A percentile compares a stretch with the other conserved stretches of the same genome.
Evolutionary conservation across 2,329 filamentous ascomycete genomes (phyloP).

Genomic region (Curvularia verruculosa): DNA sequence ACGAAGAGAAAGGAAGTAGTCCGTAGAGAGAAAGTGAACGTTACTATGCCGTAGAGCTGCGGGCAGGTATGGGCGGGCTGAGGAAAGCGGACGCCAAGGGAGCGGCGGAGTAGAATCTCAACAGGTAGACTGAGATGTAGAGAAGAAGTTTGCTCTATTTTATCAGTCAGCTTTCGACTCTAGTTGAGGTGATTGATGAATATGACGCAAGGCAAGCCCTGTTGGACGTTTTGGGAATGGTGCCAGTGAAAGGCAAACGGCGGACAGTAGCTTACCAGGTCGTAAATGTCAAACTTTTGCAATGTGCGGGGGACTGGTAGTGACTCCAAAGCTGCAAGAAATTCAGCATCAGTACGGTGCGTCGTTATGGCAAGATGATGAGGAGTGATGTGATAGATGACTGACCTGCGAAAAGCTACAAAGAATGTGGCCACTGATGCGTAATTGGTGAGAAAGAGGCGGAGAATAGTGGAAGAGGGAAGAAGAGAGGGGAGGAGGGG

Average conservation of each 20-base stretch:
- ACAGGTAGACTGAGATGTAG: slow-evolving; percentile 40
- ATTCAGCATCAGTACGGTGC: slow-evolving; percentile 24
- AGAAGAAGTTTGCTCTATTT: slow-evolving; percentile 40
- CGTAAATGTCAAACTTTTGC: slow-evolving; percentile 51
- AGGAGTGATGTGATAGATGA: slow-evolving; percentile 6
- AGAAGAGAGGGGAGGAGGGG: slow-evolving; percentile 13
- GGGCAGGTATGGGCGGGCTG: slow-evolving; percentile 12
- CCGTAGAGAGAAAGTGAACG: slow-evolving; percentile 1
- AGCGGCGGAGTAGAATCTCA: slow-evolving; percentile 21
- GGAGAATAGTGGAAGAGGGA: slow-evolving; percentile 40
- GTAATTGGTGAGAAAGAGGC: slow-evolving; percentile 51
- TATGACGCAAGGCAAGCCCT: slow-evolving; percentile 22
- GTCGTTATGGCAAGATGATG: neutral
- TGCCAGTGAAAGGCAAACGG: slow-evolving; percentile 15
- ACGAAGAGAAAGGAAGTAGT: slow-evolving; percentile 3
- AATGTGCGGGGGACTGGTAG: slow-evolving; percentile 48
- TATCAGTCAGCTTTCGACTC: slow-evolving; percentile 20
- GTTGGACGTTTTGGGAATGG: slow-evolving; percentile 6
- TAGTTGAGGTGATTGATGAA: slow-evolving; percentile 24
- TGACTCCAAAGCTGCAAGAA: slow-evolving; percentile 49
- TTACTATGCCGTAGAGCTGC: slow-evolving; percentile 5
- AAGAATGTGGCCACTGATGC: slow-evolving; percentile 54
- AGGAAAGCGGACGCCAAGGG: slow-evolving; percentile 14
- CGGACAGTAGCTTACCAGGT: slow-evolving; percentile 40
- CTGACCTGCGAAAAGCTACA: slow-evolving; percentile 52